Conservation (phyloP, 2,329 filamentous ascomycete species). For the Venturia aucupariae region DNA sequence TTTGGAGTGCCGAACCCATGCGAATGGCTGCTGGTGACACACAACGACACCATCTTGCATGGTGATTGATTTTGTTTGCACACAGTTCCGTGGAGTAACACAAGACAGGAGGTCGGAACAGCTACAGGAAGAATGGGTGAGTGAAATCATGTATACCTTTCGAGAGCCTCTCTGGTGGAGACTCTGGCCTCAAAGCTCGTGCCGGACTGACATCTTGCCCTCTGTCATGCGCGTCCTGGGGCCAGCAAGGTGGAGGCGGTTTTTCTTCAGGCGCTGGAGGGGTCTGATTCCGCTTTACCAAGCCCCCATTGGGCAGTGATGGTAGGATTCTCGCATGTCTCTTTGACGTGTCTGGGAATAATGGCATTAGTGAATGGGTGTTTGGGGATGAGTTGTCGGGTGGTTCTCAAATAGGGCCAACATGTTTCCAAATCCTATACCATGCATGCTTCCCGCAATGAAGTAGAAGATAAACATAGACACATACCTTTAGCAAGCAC, state of each 20-base stretch:
- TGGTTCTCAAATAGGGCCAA: not conserved
- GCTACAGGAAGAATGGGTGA: not conserved
- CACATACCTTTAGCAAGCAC: not conserved
- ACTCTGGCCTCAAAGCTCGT: not conserved
- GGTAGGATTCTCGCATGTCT: slow-evolving; percentile 4
- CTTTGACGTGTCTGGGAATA: not conserved
- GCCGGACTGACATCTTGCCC: not conserved
- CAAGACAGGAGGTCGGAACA: not conserved
- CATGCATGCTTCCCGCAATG: not conserved
- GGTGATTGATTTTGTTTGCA: not conserved
- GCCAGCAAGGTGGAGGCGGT: not conserved
- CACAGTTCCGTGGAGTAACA: not conserved
- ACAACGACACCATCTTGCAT: slow-evolving; percentile 7
- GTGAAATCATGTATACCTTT: not conserved
- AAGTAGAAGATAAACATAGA: not conserved
- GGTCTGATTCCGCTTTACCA: not conserved
- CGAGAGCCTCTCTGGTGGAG: not conserved
- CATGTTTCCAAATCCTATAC: not conserved
- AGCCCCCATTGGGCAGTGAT: not conserved
- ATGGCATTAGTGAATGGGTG: not conserved
- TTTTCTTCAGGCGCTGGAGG: not conserved
- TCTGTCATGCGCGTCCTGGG: slow-evolving; percentile 2
- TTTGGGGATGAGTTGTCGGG: not conserved
- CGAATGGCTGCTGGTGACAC: not conserved
- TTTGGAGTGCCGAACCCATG: not conserved